Base-by-base conservation (phyloP, 257 asterid species). In the Jaltomata sinuosa region DNA sequence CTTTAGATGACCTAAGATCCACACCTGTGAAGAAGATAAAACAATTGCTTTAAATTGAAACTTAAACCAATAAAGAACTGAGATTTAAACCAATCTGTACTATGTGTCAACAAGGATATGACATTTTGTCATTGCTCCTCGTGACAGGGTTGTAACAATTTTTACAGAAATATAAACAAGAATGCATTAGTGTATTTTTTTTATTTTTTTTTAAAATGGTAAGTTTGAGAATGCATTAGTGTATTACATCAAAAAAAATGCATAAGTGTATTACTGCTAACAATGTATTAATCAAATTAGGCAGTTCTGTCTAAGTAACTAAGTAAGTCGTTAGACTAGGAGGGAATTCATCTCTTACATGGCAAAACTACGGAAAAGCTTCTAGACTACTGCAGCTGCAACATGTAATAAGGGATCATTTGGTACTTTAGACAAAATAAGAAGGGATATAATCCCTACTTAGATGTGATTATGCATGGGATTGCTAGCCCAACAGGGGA, bases 1-100 rank as follows among this genome's bases (percentile, higher is more conserved):
- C 97, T 93, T 93, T 95, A 84, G 99, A 93, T 77, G 98, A 93
- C 86, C 97, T 92, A 86, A 97, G 87, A 89, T 97, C 98, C 86
- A 97, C 98, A 87, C 97, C 99, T 97, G 95, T 85, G 84, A 84
- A 85, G 68, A 83, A 65, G 42, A 76, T 8, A 49, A 76, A 27
- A 76, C 16, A 76, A 27, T 76, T 47, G 27, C 42, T 76, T 76
- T 15, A 22, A 4, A 76, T 47, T 76, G 61, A 47, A 47, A 76
- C 61, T 47, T 76, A 16, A 47, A 8, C 36, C 55, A 45, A 72
- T 42, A 45, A 45, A 2, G 15, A 74, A 74, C 57, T 12, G 59
- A 72, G 54, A 45, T 74, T 22, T 74, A 74, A 45, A 25, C 81
- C 81, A 45, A 45, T 14, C 16, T 27, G 61, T 27, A 49, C 81